Evolutionary conservation across 176 grass and related monocot genomes (phyloP).

Genomic region (Ananas comosus): DNA sequence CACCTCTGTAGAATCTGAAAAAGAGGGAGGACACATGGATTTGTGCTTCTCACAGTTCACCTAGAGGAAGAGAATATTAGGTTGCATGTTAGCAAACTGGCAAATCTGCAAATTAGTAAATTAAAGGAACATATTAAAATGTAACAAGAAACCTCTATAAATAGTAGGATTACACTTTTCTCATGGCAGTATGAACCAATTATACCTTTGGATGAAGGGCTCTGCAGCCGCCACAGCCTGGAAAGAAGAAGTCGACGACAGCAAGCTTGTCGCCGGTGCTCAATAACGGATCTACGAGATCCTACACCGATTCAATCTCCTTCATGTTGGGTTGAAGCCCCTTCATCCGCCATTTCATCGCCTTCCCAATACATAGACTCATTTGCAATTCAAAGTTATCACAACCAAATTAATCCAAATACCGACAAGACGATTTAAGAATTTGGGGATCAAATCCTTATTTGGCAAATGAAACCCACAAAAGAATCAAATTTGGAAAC

Average conservation of each 20-base stretch:
- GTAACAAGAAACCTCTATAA: neutral
- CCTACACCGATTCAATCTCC: constrained; percentile 39
- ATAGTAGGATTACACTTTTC: too few relatives aligned
- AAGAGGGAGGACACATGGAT: constrained; percentile 93
- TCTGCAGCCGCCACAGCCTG: constrained; percentile 46
- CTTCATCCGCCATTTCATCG: constrained; percentile 51
- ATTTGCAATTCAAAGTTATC: neutral
- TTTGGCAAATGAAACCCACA: neutral
- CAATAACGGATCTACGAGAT: constrained; percentile 41
- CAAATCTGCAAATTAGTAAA: constrained; percentile 46
- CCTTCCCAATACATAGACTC: constrained; percentile 10
- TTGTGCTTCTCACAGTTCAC: constrained; percentile 86
- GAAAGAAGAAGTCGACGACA: constrained; percentile 62
- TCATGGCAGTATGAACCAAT: neutral
- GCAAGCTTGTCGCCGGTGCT: constrained; percentile 47
- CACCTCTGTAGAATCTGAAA: constrained; percentile 68
- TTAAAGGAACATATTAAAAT: neutral
- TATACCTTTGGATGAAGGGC: neutral
- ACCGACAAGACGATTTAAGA: neutral
- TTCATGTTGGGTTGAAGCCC: constrained; percentile 40
- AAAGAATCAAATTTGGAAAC: neutral
- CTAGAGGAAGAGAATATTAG: constrained; percentile 69
- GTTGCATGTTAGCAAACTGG: constrained; percentile 65
- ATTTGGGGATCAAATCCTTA: neutral
- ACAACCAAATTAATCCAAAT: neutral